These are phyloP conservation scores for Mycena citricolor DNA, from an alignment of 1,284 basidiomycete genomes.

Conservation along the genomic window DNA sequence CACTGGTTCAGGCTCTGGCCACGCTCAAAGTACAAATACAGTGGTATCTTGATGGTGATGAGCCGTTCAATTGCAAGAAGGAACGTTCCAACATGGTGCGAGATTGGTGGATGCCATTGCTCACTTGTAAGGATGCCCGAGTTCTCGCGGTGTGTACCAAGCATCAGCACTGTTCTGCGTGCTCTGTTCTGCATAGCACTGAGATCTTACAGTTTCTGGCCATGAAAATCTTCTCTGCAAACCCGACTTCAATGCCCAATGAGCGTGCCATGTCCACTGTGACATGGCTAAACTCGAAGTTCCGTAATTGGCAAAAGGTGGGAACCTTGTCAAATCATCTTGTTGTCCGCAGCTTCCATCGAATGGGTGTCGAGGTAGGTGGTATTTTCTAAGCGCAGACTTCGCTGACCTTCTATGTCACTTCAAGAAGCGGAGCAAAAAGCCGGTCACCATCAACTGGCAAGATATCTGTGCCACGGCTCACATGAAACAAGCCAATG, in stretches of 20 bases:
- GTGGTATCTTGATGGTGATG: slow-evolving; percentile 5
- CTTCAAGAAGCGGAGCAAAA: not conserved
- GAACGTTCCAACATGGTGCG: slow-evolving; percentile 2
- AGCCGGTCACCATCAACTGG: slow-evolving; percentile 10
- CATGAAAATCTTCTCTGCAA: slow-evolving; percentile 21
- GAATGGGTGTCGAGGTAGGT: slow-evolving; percentile 1
- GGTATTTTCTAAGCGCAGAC: no score
- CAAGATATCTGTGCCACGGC: slow-evolving; percentile 4
- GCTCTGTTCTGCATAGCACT: not conserved
- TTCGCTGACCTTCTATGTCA: not conserved
- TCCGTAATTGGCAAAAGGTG: slow-evolving; percentile 3
- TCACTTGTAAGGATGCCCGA: not conserved
- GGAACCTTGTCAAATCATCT: slow-evolving; percentile 7
- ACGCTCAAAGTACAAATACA: slow-evolving; percentile 14
- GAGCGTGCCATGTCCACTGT: slow-evolving; percentile 23
- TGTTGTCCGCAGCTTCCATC: slow-evolving; percentile 3
- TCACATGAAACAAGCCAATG: not conserved
- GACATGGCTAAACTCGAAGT: slow-evolving; percentile 20
- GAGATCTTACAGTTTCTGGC: slow-evolving; percentile 12
- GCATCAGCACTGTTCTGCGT: no score
- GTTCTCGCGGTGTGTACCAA: slow-evolving; percentile 9
- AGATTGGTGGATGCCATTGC: slow-evolving; percentile 18
- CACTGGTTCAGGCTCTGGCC: slow-evolving; percentile 13
- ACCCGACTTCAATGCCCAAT: slow-evolving; percentile 23
- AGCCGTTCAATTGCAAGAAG: slow-evolving; percentile 15